Conservation (phyloP, 106 monocot species). For the Allium cepa region DNA sequence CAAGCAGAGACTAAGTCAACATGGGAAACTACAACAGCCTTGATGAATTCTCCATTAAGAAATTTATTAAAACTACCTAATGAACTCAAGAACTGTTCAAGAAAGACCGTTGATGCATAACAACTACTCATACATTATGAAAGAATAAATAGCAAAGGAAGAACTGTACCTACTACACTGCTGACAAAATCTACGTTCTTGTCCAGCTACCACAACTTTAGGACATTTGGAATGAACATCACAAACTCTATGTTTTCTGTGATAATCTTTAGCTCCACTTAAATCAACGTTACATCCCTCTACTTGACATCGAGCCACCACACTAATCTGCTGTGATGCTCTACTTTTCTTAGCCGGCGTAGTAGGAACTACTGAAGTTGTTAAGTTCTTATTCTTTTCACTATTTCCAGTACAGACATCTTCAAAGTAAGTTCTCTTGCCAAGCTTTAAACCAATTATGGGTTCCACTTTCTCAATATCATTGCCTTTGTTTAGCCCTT, state of each 20-base stretch:
- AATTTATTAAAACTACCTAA: too few species aligned
- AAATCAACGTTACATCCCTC: slow-evolving; percentile 70
- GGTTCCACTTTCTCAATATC: slow-evolving; percentile 18
- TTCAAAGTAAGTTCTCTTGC: slow-evolving; percentile 63
- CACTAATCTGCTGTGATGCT: slow-evolving; percentile 14
- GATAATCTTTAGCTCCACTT: slow-evolving; percentile 55
- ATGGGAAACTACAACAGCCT: too few species aligned
- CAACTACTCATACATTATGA: too few species aligned
- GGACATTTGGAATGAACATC: slow-evolving; percentile 65
- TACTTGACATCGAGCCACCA: slow-evolving; percentile 45
- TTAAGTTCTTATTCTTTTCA: background rate
- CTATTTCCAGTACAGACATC: slow-evolving; percentile 23
- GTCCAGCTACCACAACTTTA: slow-evolving; percentile 62
- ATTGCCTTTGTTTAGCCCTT: slow-evolving; percentile 10
- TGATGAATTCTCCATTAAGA: too few species aligned
- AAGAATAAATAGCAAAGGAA: background rate
- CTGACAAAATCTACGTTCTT: slow-evolving; percentile 71
- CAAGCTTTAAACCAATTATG: slow-evolving; percentile 45
- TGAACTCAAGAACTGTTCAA: too few species aligned
- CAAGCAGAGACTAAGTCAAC: too few species aligned
- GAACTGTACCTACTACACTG: slow-evolving; percentile 61
- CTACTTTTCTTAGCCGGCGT: slow-evolving; percentile 20
- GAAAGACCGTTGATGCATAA: too few species aligned
- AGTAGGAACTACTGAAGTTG: background rate
- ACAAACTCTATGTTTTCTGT: slow-evolving; percentile 83